phyloP scores from a whole-genome alignment of 345 rosid species.

The Eucalyptus marginata region DNA sequence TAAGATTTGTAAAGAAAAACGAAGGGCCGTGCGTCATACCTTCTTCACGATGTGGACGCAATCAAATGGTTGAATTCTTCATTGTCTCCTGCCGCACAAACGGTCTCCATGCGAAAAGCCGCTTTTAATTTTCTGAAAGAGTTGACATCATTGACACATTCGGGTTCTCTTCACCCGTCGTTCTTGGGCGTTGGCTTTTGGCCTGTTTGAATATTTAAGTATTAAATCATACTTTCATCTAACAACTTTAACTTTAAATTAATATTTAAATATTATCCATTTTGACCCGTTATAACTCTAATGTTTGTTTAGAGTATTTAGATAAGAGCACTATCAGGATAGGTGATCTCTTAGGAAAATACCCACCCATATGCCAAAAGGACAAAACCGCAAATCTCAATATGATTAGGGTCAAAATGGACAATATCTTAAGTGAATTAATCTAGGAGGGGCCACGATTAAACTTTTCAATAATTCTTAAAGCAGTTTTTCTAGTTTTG shows the following conservation, averaged over 20 bases:
- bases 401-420: not conserved
- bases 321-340: rapidly evolving
- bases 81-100: not conserved
- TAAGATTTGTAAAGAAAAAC: not conserved
- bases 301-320: not conserved
- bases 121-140: not conserved
- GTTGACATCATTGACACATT: not conserved
- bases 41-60: not conserved
- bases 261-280: too few species aligned
- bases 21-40: not conserved
- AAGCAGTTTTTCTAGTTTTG: not conserved
- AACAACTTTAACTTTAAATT: rapidly evolving
- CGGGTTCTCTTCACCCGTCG: not conserved
- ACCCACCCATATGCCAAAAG: not conserved
- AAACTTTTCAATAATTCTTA: not conserved
- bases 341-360: not conserved
- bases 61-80: not conserved
- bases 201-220: too few species aligned
- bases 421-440: not conserved
- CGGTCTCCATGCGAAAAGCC: not conserved
- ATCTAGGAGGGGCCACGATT: not conserved
- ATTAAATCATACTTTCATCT: rapidly evolving
- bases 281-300: not conserved
- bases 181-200: not conserved
- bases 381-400: not conserved